Percentiles rank a stretch among this genome's conserved stretches.
These are phyloP conservation scores for Trichomonas tenax DNA, from an alignment of 208 protist genomes.

Conservation along the genomic window DNA sequence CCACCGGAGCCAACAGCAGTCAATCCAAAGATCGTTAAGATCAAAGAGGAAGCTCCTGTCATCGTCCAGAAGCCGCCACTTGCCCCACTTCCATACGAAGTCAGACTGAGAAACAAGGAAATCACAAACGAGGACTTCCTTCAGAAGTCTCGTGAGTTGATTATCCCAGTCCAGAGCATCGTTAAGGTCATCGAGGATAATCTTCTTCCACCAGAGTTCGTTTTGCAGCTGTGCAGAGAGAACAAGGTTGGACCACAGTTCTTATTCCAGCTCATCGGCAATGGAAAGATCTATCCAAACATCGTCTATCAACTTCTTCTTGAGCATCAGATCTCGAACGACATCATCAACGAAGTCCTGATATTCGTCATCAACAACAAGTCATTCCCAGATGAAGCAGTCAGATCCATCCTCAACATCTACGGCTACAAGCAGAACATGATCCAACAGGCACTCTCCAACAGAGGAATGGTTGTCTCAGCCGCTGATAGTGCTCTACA, in stretches of 20 bases:
- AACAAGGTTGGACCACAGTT: background rate
- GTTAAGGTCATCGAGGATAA: background rate
- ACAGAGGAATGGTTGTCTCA: background rate
- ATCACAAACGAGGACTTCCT: background rate
- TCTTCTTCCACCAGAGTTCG: background rate
- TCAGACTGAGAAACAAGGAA: background rate
- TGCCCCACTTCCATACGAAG: background rate
- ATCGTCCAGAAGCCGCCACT: background rate
- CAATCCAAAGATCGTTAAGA: background rate
- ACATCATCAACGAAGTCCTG: background rate
- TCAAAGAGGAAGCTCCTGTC: background rate
- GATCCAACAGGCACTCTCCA: background rate
- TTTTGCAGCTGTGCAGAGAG: background rate
- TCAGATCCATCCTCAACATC: background rate
- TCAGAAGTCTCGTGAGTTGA: background rate
- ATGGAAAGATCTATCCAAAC: background rate
- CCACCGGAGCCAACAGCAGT: background rate
- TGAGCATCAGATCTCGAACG: background rate
- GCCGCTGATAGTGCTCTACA: too few relatives aligned
- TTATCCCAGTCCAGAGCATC: background rate
- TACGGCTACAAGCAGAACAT: background rate
- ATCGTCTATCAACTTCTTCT: background rate
- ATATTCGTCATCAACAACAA: background rate
- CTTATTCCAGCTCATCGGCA: background rate
- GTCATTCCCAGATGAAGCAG: background rate